Evolutionary conservation across 2,329 filamentous ascomycete genomes (phyloP).

Genomic region (Apiospora marii): DNA sequence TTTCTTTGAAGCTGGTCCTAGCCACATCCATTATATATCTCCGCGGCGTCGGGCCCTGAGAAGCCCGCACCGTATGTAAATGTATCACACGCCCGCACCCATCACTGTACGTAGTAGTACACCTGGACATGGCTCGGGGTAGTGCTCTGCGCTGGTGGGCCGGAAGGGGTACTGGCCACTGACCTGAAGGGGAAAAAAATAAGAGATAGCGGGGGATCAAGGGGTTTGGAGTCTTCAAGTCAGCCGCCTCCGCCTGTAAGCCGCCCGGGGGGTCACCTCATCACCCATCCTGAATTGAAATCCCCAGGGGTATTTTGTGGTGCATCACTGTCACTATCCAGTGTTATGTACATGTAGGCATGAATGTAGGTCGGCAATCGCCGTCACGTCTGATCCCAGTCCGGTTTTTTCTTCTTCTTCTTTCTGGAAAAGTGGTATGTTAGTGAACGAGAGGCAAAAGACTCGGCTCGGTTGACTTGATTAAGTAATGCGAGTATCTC

Average conservation of each 20-base stretch:
- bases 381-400: background rate
- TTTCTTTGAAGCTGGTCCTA: background rate
- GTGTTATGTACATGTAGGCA: background rate
- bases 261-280: constrained; percentile 8
- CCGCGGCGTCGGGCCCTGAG: background rate
- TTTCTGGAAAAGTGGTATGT: too few relatives aligned
- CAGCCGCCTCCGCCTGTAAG: constrained; percentile 13
- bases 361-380: background rate
- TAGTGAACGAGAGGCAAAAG: too few relatives aligned
- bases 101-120: background rate
- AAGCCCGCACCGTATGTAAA: constrained; percentile 1
- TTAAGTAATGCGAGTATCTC: too few relatives aligned
- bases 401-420: background rate
- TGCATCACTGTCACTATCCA: background rate
- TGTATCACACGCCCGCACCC: background rate
- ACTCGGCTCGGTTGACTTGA: too few relatives aligned
- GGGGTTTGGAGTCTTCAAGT: constrained; percentile 1
- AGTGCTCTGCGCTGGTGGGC: background rate
- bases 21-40: background rate
- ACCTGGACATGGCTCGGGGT: background rate
- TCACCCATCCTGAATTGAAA: constrained; percentile 12
- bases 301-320: constrained; percentile 19
- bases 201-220: background rate
- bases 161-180: background rate
- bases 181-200: constrained; percentile 1